Base-by-base conservation (phyloP, 2,329 filamentous ascomycete species). In the Ophiostoma sp. region DNA sequence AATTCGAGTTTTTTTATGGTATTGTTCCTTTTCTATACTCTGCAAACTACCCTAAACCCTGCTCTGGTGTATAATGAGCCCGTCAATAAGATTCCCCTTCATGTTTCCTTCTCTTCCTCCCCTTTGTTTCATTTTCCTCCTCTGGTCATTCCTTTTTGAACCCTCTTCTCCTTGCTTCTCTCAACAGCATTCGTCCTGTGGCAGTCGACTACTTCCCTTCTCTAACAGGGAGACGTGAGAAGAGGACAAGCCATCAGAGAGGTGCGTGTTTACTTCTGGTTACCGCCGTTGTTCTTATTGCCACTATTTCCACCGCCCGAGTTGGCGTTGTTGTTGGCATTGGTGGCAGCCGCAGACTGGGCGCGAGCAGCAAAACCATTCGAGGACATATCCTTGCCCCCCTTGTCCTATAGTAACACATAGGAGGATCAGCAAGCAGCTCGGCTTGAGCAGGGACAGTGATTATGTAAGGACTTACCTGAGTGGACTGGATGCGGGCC, bases 381-480 rank as follows among this genome's bases (percentile, higher is more conserved):
- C 3, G 61, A 64, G 2, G 61, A 64, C 61, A 42, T 42, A 12
- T 64, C 36, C 61, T 64, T 64, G n/a, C 61, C 61, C 11, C 61
- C 36, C 9, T 22, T 22, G 9, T 36, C n/a, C 61, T 64, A 15
- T 19, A 48, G 19, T 36, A 36, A 17, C 4, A 17, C 33, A 8
- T 36, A 42, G n/a, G 11, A 25, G 17, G 7, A 31, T 61, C 33
- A 39, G 55, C 22, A 59, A 33, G 15, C 7, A 22, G n/a, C 17
- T 28, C 4, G 11, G 11, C 8, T 8, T 22, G 12, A 2, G 15
- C 11, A 12, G 36, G 45, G 36, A 17, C 15, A 12, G 6, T 17
- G 8, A 6, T 42, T 4, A 11, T 5, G 61, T 9, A 6, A 8
- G 9, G n/a, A 11, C n/a, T 8, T 22, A 45, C 61, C 61, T 64